Evolutionary conservation across 2,329 filamentous ascomycete genomes (phyloP), one percentile per base, ranked within the genome.

Genomic region (Beauveria sp.): DNA sequence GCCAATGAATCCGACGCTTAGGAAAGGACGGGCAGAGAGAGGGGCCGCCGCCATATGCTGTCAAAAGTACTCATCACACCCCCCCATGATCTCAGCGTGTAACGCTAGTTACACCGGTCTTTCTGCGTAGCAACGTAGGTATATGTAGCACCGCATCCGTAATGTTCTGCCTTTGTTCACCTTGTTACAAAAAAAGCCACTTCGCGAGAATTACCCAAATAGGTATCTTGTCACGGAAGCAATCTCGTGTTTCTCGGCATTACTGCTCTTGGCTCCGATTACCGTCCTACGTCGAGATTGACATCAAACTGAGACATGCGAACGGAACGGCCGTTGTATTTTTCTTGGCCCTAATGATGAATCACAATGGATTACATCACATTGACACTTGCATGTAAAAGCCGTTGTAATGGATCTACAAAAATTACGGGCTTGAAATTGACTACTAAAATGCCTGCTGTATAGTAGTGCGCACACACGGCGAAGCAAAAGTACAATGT

Each of bases 151-250:
- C 51, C 42, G 8, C 38, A 43, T 43, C 8, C 20, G 14, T 55
- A n/a, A 6, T 10, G 20, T n/a, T 20, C 9, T 34, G n/a, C 9
- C 24, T 12, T 22, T 34, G 26, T 31, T 56, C 53, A 46, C 53
- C 53, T 31, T 34, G 18, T 14, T 26, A 46, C 34, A 26, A 58
- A 45, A 34, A 20, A 34, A 51, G 48, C 26, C 38, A 52, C 38
- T 54, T 60, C 58, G 58, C 58, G 58, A 60, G 34, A 46, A 54
- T 60, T 60, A 7, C 58, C 49, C 7, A 28, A 60, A 53, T 53
- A 40, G 58, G 57, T 52, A 60, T 18, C 31, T 40, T 53, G 26
- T 38, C 14, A 60, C 49, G n/a, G 12, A 22, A 43, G 31, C 26
- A 59, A 60, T 45, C 48, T 60, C 46, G 48, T 51, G 48, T 53